phyloP scores from a whole-genome alignment of 164 flowering plant genomes.

The Euptelea pleiosperma region DNA sequence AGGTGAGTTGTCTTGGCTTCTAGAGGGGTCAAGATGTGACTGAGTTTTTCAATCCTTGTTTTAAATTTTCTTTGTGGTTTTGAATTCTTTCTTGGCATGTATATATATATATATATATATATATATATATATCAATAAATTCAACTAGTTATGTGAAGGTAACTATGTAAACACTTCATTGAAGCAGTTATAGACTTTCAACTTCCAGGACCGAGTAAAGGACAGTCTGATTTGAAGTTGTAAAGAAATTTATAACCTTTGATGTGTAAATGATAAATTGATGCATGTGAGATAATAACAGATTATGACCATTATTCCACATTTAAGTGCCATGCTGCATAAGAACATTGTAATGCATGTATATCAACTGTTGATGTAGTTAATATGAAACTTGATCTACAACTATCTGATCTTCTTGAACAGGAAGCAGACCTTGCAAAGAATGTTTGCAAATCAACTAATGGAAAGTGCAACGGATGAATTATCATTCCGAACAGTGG shows the following conservation, averaged over 20 bases:
- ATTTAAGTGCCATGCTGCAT: not conserved
- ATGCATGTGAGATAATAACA: not conserved
- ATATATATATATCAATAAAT: too few relatives aligned
- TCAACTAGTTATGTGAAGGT: too few relatives aligned
- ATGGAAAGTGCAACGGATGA: slow-evolving; percentile 77
- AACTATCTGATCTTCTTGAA: slow-evolving; percentile 10
- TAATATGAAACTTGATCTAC: not conserved
- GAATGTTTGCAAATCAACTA: slow-evolving; percentile 64
- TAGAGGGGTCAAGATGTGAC: too few relatives aligned
- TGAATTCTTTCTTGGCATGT: too few relatives aligned
- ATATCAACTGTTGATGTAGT: not conserved
- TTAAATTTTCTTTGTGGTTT: too few relatives aligned
- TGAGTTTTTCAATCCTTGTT: too few relatives aligned
- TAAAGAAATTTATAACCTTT: not conserved
- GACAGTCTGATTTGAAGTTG: not conserved
- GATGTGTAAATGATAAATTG: not conserved
- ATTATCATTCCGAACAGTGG: slow-evolving; percentile 69
- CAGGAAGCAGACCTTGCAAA: slow-evolving; percentile 76
- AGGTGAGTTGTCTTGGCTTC: too few relatives aligned
- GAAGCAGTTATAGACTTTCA: too few relatives aligned
- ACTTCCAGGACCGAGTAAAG: not conserved
- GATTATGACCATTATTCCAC: too few relatives aligned
- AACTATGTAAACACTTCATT: too few relatives aligned
- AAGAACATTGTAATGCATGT: not conserved
- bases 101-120: too few relatives aligned